Evolutionary conservation across 2,329 filamentous ascomycete genomes (phyloP), one percentile per base, ranked within the genome.

Genomic region (Aureobasidium sp.): DNA sequence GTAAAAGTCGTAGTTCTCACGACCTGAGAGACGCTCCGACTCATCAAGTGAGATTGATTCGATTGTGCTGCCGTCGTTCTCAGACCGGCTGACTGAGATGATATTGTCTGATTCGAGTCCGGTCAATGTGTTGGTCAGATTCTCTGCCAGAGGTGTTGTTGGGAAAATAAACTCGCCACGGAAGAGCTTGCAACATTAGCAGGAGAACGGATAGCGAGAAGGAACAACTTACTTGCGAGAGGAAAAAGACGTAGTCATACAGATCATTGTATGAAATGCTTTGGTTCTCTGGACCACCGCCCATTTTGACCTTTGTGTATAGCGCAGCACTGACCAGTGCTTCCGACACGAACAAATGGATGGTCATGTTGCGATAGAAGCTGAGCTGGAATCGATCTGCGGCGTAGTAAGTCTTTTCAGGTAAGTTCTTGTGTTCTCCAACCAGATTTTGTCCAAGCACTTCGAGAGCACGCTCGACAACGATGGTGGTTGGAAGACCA

Each of bases 331-430:
- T 94, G 25, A 97, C 90, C 5, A 99, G 80, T 0, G 93, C 89
- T 72, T 97, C 92, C 2, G 91, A 88, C 62, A 99, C 94, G 74
- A 99, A 99, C 5, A 99, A 83, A 72, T 99, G 94, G 65, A 99
- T 99, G 0, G 93, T 97, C 94, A 97, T 97, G 75, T 99, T 99
- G 58, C 94, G 87, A 76, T 99, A 99, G 75, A 99, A 99, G 0
- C 91, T 96, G 11, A 99, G 83, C 72, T 99, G 94, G 78, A 99
- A 99, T 59, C 78, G 84, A 73, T 99, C 94, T 42, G 97, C 91
- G 5, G 94, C 94, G 70, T 90, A 96, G 75, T 90, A 97, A 0
- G 94, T 97, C 20, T 90, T 90, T 72, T 99, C 94, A 0, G 89
- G 88, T 5, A 99, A 77, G 0, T 87, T 90, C 41, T 87, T 83